Percentiles rank a stretch among this genome's conserved stretches.
Evolutionary conservation across 139 green algal species (phyloP).

Genomic region (Raphidocelis subcapitata): DNA sequence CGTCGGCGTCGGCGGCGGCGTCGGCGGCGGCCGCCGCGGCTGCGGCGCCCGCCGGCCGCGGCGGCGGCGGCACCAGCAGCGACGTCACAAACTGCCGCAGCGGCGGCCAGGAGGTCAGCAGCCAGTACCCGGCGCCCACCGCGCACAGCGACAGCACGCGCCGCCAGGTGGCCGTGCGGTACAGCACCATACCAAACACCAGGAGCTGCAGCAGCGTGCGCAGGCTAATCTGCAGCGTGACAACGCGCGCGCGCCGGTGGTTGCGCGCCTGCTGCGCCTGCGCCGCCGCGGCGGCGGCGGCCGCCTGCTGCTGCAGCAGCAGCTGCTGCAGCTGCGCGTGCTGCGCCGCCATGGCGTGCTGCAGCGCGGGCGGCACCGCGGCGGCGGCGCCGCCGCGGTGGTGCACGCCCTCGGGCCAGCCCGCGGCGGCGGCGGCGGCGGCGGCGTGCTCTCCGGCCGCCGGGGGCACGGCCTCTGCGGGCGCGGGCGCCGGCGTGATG

Average conservation of each 20-base stretch:
- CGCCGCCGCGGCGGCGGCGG: not conserved
- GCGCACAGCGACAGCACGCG: slow-evolving; percentile 60
- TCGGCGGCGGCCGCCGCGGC: not conserved
- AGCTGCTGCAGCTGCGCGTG: not conserved
- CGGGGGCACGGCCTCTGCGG: no score
- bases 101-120: slow-evolving; percentile 45
- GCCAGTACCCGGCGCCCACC: slow-evolving; percentile 49
- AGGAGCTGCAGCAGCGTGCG: slow-evolving; percentile 63
- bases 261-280: not conserved
- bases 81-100: slow-evolving; percentile 37
- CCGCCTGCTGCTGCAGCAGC: slow-evolving; percentile 4
- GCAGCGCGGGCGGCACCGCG: not conserved
- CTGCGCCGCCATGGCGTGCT: slow-evolving; percentile 7
- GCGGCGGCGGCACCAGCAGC: slow-evolving; percentile 15
- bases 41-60: slow-evolving; percentile 3
- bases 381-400: not conserved
- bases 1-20: slow-evolving; percentile 1
- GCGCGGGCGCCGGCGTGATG: no score
- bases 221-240: slow-evolving; percentile 61
- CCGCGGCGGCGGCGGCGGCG: no score
- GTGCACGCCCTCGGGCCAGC: no score
- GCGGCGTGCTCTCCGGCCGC: no score
- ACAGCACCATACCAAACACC: slow-evolving; percentile 65
- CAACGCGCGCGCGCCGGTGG: slow-evolving; percentile 38
- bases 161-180: slow-evolving; percentile 70